These are phyloP conservation scores for Rhizopus arrhizus DNA, from an alignment of 371 early-diverging fungal species.

Conservation along the genomic window DNA sequence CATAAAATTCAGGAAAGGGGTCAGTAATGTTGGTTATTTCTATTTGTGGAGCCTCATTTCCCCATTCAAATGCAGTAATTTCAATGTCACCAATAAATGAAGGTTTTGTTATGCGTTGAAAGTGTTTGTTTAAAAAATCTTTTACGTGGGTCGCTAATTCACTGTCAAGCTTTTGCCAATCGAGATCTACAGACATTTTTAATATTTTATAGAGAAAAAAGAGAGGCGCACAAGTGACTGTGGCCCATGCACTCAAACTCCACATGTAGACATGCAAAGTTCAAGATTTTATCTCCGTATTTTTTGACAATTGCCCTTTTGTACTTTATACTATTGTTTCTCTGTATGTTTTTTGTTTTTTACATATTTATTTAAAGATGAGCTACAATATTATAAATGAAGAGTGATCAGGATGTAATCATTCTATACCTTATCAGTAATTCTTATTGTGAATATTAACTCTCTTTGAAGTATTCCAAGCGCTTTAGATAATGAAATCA, in stretches of 20 bases:
- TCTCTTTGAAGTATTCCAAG: too few species aligned
- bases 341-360: too few species aligned
- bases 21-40: slow-evolving; percentile 83
- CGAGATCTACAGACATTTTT: slow-evolving; percentile 83
- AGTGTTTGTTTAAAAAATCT: slow-evolving; percentile 80
- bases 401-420: too few species aligned
- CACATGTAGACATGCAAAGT: neutral
- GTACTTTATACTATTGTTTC: too few species aligned
- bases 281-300: too few species aligned
- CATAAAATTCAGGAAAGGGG: slow-evolving; percentile 90
- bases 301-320: too few species aligned
- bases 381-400: too few species aligned
- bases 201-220: slow-evolving; percentile 4
- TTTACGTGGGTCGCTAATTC: slow-evolving; percentile 73
- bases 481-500: too few species aligned
- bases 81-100: slow-evolving; percentile 83
- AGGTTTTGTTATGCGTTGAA: slow-evolving; percentile 73
- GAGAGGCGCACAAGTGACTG: neutral
- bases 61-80: slow-evolving; percentile 84
- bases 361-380: too few species aligned
- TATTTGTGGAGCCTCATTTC: slow-evolving; percentile 79
- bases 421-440: too few species aligned
- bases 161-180: slow-evolving; percentile 83
- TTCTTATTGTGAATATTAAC: too few species aligned
- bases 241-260: neutral